Base-by-base conservation (phyloP, 225 moss, liverwort and hornwort genomes). In the Pseudisothecium myosuroides region DNA sequence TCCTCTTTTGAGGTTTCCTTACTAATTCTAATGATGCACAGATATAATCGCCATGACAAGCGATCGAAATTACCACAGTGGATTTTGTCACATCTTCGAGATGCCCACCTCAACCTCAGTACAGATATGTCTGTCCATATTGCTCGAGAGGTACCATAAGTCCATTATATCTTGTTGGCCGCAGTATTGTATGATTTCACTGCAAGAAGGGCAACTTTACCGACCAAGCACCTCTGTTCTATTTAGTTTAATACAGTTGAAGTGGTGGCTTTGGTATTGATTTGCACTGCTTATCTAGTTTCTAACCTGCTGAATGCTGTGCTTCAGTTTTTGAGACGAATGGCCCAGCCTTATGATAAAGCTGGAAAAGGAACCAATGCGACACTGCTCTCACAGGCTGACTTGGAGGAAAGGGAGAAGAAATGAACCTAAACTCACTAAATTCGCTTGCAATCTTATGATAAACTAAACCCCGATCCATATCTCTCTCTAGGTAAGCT, bases 41-140 rank as follows among this genome's bases (percentile, higher is more conserved):
- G 98, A 84, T 99, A 99, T 83, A 97, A 99, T 89, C 97, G 98
- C 61, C 98, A 97, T 92, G 98, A 99, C 85, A 99, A 99, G 91
- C 96, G 98, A 81, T 99, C 98, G 71, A 99, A 99, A 92, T 95
- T 99, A 81, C 98, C 98, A 69, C 96, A 95, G 75, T 99, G 98
- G 98, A 99, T 99, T 90, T 92, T 97, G 85, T 96, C 98, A 84
- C 96, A 99, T 82, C 93, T 99, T 82, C 95, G 96, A 91, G 98
- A 99, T 88, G 95, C 98, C 67, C 98, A 99, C 92, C 93, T 99
- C 87, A 99, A 99, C 90, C 92, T 99, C 79, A 99, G 98, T 84
- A 99, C 98, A 64, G 98, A 99, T 86, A 99, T 99, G 98, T 97
- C 98, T 86, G 92, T 99, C 20, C 96, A 99, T 83, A 97, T 99